These are phyloP conservation scores for Stephania japonica DNA, from an alignment of 164 flowering plant species.

Conservation along the genomic window DNA sequence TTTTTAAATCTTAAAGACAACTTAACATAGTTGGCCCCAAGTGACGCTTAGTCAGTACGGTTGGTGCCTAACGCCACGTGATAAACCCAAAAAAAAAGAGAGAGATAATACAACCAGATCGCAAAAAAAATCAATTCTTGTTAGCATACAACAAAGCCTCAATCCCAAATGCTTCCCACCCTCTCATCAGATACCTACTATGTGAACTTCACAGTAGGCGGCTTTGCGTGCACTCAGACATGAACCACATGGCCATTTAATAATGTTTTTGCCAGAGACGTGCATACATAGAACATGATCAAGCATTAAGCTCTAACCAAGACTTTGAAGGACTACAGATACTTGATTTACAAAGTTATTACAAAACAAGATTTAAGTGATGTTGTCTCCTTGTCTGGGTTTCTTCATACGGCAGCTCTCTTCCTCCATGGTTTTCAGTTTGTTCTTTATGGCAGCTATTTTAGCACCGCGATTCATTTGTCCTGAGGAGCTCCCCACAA, in stretches of 20 bases:
- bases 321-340: neutral
- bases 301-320: neutral
- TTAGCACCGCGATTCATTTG: constrained; percentile 62
- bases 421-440: constrained; percentile 67
- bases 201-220: neutral
- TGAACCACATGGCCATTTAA: neutral
- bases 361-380: neutral
- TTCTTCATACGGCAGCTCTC: constrained; percentile 49
- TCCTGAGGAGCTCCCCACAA: constrained; percentile 33
- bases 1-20: too few species aligned
- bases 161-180: too few species aligned
- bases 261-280: neutral
- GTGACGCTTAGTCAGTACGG: too few species aligned
- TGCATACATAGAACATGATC: neutral
- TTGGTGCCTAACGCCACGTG: too few species aligned
- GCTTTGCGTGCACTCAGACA: neutral
- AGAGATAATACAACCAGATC: too few species aligned
- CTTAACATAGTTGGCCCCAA: too few species aligned
- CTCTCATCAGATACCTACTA: too few species aligned
- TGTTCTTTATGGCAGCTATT: constrained; percentile 83
- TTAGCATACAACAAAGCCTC: too few species aligned
- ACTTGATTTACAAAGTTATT: neutral
- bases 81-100: too few species aligned
- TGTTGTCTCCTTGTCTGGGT: constrained; percentile 34
- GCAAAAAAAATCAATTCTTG: too few species aligned